Evolutionary conservation across 2,329 filamentous ascomycete species (phyloP), one percentile per base, ranked within the genome.

Genomic region (Aspergillus awamori): DNA sequence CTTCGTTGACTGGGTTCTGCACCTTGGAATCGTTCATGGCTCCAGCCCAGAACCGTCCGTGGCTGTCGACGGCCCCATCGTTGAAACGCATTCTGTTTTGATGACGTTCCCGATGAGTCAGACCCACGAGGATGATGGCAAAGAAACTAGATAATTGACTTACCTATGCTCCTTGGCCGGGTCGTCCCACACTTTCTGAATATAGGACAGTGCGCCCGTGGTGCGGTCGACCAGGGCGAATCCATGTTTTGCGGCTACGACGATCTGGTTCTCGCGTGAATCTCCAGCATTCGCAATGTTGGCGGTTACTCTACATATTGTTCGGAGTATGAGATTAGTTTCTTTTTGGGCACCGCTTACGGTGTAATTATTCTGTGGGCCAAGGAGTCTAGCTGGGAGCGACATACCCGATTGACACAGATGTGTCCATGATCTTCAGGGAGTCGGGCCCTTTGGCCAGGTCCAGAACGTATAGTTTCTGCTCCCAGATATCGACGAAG

Each of bases 11-110:
- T 6, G 72, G 69, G 8, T 76, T 84, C 74, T 89, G 84, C 49
- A 86, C 80, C 70, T 87, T 81, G 58, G 91, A 89, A 71, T 96
- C 92, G 64, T 92, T 95, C 91, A 97, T 96, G 64, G 86, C 86
- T 7, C 92, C 92, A 5, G 93, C 82, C 90, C 92, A 96, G 78
- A 94, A 95, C 36, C 92, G 83, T 33, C 93, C 93, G 64, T 88
- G 84, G 26, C 87, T 88, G 72, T 97, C 93, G 55, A 91, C 87
- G 5, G 87, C 89, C 51, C 93, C 93, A 72, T 97, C 93, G 72
- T 97, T 97, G 76, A 83, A 84, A 58, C 89, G 81, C 78, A 80
- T 80, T 49, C 78, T 84, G 66, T 57, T 54, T 59, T 66, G 47
- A 28, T 59, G 39, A 45, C 53, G 53, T 56, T 56, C 39, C 45